Base-by-base conservation (phyloP, 2,329 filamentous ascomycete genomes). In the Venturia carpophila region DNA sequence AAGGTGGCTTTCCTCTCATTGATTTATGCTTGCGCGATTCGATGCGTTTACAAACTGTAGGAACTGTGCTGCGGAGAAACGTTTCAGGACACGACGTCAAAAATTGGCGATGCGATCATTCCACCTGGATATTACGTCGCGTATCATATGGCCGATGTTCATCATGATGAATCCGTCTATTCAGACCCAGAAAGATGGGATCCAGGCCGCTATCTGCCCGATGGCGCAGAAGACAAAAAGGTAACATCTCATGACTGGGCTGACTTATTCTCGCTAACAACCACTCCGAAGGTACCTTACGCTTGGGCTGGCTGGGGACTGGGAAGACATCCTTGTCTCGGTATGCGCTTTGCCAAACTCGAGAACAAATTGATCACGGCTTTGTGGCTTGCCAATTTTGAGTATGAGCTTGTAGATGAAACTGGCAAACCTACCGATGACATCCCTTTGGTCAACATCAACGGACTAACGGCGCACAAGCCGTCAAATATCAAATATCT, bases 1-100 rank as follows among this genome's bases (percentile, higher is more conserved):
- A 86, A 69, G 63, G 71, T 15, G 79, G 82, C 21, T 84, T 86
- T 66, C 81, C 82, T 0, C 66, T 78, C 6, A 73, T 85, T 41
- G 80, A 84, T 66, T 65, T 83, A 34, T 82, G 79, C 58, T 73
- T 86, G 45, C 77, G 78, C 49, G 84, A 86, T 67, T 78, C 77
- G 17, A 83, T 86, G 66, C 79, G 83, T 2, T 68, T 85, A 30
- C 78, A 79, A 41, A 68, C 79, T 9, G 71, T 77, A 0, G 83
- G 83, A 6, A 75, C 77, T 0, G 75, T 77, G 0, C 81, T 85
- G 69, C 76, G 84, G 7, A 80, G 79, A 70, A 86, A 86, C 69
- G 73, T 75, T 10, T 78, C 76, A 42, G 78, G 77, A 19, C 73
- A 72, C 27, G 75, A 79, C 45, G 71, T 85, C 5, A 72, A 75